Evolutionary conservation across 192 early-diverging fungal genomes (phyloP), one percentile per base, ranked within the genome.

Genomic region (Phlyctochytrium arcticum): DNA sequence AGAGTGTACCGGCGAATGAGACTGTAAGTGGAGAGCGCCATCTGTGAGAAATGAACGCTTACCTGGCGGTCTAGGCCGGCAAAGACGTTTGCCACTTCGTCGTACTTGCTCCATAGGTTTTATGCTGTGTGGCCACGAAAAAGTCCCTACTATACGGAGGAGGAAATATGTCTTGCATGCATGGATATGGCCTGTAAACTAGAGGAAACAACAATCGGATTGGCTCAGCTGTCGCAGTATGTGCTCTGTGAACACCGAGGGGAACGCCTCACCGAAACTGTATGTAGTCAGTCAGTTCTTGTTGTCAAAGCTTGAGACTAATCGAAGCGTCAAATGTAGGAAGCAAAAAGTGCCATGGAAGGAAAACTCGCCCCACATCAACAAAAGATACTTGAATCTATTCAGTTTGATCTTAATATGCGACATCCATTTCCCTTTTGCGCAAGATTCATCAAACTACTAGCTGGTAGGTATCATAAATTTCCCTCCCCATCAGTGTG

Each of bases 101-200:
- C 39, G 21, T 9, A 17, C 5, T 54, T 66, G n/a, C 46, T 66
- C 19, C 64, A 66, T 32, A 51, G 64, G 10, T 66, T 66, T 39
- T 66, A 66, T 27, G 64, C 64, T 6, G 64, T 48, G 1, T 66
- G 64, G 64, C 64, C 64, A 26, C 53, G 64, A 39, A 19, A 48
- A 32, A 66, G 54, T 32, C 54, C 42, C 12, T 29, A 57, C 12
- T 66, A 66, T 33, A 57, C 64, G 10, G 64, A 66, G 19, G 64
- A 66, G 54, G 57, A 68, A 42, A 53, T 68, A 24, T 32, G 29
- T 9, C 15, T 57, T 10, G 66, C 66, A n/a, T 35, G 39, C 47
- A 36, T 68, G 8, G 57, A 68, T 31, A 49, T 68, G n/a, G 66
- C 66, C 7, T 68, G 66, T 42, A 68, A 68, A 39, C 46, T 68